Evolutionary conservation across 2,329 filamentous ascomycete species (phyloP), one percentile per base, ranked within the genome.

Genomic region (Chrysoporthe austroafricana): DNA sequence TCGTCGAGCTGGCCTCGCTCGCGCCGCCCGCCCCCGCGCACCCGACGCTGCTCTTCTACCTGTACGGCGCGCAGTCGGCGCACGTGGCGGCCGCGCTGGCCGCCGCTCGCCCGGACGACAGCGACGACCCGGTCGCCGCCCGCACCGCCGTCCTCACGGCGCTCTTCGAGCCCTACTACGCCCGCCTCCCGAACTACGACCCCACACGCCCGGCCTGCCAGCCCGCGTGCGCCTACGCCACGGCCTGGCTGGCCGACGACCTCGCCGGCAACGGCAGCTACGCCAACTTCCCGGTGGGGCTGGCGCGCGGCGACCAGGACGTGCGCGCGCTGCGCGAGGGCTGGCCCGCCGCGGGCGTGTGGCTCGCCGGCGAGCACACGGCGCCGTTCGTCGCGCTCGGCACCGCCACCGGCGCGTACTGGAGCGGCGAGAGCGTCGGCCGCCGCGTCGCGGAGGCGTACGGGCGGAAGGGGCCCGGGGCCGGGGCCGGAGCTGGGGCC

Each of bases 321-420:
- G 88, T 97, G 60, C 85, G 90, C 61, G 78, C 77, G 3, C 86
- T 93, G 79, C 81, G 88, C 2, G 79, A 85, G 52, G 90, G 90
- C 0, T 72, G 91, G 71, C 89, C 89, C 0, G 88, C 87, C 14
- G 81, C 88, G 32, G 89, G 91, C 0, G 75, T 97, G 9, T 97
- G 94, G 94, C 83, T 97, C 71, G 94, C 94, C 0, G 94, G 94
- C 0, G 94, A 97, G 79, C 94, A 97, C 79, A 97, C 93, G 32
- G 90, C 93, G 65, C 94, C 94, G 4, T 97, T 97, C 80, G 89
- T 96, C 39, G 94, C 92, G 13, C 78, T 97, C 70, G 95, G 94
- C 0, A 97, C 94, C 4, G 91, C 90, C 14, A 96, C 93, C 0
- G 95, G 95, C 0, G 95, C 95, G 13, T 97, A 93, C 77, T 97